These are phyloP conservation scores for Cerioporus squamosus DNA, from an alignment of 1,284 basidiomycete species.

Conservation along the genomic window DNA sequence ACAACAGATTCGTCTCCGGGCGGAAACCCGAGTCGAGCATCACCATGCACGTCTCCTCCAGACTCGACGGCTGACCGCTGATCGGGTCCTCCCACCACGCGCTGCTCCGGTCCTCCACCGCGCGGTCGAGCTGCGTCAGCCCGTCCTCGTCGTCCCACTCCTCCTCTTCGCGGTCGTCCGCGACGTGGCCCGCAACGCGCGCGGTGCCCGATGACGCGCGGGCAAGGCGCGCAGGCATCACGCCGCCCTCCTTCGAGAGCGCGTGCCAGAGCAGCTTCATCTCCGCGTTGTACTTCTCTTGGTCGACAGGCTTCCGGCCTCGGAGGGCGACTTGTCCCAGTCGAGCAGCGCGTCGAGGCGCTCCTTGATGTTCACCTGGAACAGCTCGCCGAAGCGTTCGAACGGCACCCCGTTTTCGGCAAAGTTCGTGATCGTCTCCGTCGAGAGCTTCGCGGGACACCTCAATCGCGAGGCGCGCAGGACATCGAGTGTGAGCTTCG, in stretches of 20 bases:
- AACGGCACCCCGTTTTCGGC: conserved; percentile 47
- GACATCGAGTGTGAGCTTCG: conserved; percentile 44
- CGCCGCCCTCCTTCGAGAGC: conserved; percentile 37
- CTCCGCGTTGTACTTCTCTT: conserved; percentile 27
- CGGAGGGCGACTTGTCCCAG: conserved; percentile 12
- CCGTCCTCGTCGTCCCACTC: conserved; percentile 26
- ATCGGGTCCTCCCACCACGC: conserved; percentile 44
- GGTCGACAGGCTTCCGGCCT: background rate
- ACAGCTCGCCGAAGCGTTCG: conserved; percentile 34
- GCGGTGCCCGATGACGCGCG: conserved; percentile 37
- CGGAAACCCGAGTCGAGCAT: conserved; percentile 44
- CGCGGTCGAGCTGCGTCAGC: conserved; percentile 17
- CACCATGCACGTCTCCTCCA: conserved; percentile 44
- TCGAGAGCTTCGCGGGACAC: conserved; percentile 41
- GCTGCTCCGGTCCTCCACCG: conserved; percentile 21
- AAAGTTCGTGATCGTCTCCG: conserved; percentile 50
- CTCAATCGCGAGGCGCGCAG: conserved; percentile 41
- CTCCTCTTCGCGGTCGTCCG: conserved; percentile 22
- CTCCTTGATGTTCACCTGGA: conserved; percentile 19
- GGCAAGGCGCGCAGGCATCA: conserved; percentile 35
- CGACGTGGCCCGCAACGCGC: conserved; percentile 30
- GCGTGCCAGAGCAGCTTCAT: conserved; percentile 37
- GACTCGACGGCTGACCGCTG: conserved; percentile 44
- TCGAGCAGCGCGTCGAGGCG: conserved; percentile 28
- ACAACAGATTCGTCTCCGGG: conserved; percentile 36